Evolutionary conservation across 108 stramenopile species (phyloP), one percentile per base, ranked within the genome.

Genomic region (Cyclotella cryptica): DNA sequence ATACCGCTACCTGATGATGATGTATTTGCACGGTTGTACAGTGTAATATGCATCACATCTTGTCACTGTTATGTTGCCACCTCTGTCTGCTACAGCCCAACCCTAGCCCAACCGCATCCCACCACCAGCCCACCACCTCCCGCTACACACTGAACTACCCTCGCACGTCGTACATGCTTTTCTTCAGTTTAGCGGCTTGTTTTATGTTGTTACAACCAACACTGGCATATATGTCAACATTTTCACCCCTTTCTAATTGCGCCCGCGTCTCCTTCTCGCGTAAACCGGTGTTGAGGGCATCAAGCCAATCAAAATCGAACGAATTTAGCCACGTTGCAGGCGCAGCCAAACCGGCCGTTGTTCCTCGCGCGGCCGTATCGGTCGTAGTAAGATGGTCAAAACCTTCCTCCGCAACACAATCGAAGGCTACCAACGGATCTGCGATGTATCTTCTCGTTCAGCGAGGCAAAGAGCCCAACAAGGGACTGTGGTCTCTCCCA

Each of bases 291-390:
- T 19, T 63, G 40, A 12, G 3, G 15, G 1, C 61, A 63, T 63
- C 35, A 0, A 63, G 1, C 15, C 61, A 41, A 63, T 63, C 11
- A 12, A 39, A 41, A 63, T 63, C 11, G 24, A 39, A 41, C 61
- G 30, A 41, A 63, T 15, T 24, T 8, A 35, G 15, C 11, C 28
- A 41, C 3, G 14, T 18, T 63, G 3, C 26, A 58, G 22, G 1
- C 21, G 24, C 54, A 30, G 19, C 28, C 13, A 44, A 10, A 28
- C 21, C 72, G 57, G 21, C 59, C 11, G 19, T 69, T 10, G 29
- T 69, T 21, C 90, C 90, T 46, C 86, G 88, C 27, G 88, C 90
- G 12, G 90, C 90, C n/a, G 90, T 91, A 6, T 84, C 88, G 0
- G 76, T 85, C 8, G 86, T 83, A 11, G 80, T 89, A 29, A 81